Conservation (phyloP, 805 yeast species). For the Saturnispora gosingensis region DNA sequence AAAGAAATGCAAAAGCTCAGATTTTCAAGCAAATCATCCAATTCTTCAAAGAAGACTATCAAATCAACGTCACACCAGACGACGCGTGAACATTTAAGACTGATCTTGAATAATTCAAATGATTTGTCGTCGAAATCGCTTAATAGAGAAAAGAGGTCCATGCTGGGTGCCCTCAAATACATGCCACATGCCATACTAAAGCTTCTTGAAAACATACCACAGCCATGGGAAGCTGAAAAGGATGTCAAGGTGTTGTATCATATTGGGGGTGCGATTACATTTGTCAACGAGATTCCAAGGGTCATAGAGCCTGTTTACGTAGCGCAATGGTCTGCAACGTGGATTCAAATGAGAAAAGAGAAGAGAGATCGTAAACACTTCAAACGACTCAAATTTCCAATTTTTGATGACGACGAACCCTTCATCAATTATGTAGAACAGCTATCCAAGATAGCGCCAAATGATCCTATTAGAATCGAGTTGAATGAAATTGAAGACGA, state of each 20-base stretch:
- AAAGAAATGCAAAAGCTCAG: slow-evolving; percentile 50
- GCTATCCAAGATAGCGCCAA: slow-evolving; percentile 60
- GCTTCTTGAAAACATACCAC: slow-evolving; percentile 91
- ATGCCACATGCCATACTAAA: slow-evolving; percentile 93
- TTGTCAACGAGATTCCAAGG: slow-evolving; percentile 85
- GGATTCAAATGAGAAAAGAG: slow-evolving; percentile 91
- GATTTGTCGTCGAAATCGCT: slow-evolving; percentile 74
- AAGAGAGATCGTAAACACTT: slow-evolving; percentile 85
- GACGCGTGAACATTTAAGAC: slow-evolving; percentile 91
- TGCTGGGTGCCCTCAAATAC: slow-evolving; percentile 83
- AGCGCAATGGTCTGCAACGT: slow-evolving; percentile 93
- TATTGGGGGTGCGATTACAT: slow-evolving; percentile 86
- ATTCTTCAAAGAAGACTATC: slow-evolving; percentile 32
- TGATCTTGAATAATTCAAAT: slow-evolving; percentile 73
- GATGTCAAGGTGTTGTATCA: slow-evolving; percentile 88
- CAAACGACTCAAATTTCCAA: slow-evolving; percentile 88
- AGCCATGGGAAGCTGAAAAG: slow-evolving; percentile 89
- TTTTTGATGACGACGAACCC: slow-evolving; percentile 96
- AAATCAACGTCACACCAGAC: slow-evolving; percentile 54
- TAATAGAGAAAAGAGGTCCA: slow-evolving; percentile 77
- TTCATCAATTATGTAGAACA: slow-evolving; percentile 78
- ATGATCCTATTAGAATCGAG: slow-evolving; percentile 61
- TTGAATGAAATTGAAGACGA: slow-evolving; percentile 57
- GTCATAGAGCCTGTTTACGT: slow-evolving; percentile 85
- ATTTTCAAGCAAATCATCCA: slow-evolving; percentile 30